Percentiles rank a stretch among this genome's conserved stretches.
Conservation (phyloP, 768 basidiomycete genomes). For the Termitomyces sp. region DNA sequence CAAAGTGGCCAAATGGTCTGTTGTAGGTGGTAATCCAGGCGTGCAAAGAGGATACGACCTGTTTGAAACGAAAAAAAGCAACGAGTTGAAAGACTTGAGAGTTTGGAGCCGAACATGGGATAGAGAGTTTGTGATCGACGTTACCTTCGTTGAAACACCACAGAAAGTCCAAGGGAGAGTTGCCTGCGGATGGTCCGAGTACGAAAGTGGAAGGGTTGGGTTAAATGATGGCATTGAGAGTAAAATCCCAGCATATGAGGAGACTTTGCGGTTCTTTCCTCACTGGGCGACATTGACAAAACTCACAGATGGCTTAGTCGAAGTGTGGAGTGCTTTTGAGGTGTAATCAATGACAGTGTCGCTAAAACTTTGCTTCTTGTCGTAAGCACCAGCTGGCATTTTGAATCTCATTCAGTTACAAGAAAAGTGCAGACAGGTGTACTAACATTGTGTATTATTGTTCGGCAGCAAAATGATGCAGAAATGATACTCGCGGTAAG, state of each 20-base stretch:
- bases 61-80: conserved; percentile 8
- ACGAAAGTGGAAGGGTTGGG: conserved; percentile 37
- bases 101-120: conserved; percentile 53
- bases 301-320: conserved; percentile 50
- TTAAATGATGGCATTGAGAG: conserved; percentile 48
- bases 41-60: conserved; percentile 5
- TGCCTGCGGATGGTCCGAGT: conserved; percentile 54
- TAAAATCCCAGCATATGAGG: conserved; percentile 66
- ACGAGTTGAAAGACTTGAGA: conserved; percentile 30
- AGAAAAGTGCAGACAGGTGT: too few species aligned
- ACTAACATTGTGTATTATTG: too few species aligned
- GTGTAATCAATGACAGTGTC: conserved; percentile 7
- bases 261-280: conserved; percentile 58
- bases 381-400: too few species aligned
- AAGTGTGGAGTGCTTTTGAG: conserved; percentile 36
- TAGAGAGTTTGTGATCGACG: conserved; percentile 37
- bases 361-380: neutral
- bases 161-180: conserved; percentile 27
- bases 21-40: conserved; percentile 2
- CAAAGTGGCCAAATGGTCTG: conserved; percentile 7
- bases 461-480: too few species aligned
- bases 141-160: conserved; percentile 40
- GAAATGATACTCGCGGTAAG: too few species aligned
- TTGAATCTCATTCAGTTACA: too few species aligned
- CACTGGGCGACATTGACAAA: conserved; percentile 64